Percentiles rank a stretch among this genome's conserved stretches.
Evolutionary conservation across 768 basidiomycete genomes (phyloP).

Genomic region (Mycena filopes): DNA sequence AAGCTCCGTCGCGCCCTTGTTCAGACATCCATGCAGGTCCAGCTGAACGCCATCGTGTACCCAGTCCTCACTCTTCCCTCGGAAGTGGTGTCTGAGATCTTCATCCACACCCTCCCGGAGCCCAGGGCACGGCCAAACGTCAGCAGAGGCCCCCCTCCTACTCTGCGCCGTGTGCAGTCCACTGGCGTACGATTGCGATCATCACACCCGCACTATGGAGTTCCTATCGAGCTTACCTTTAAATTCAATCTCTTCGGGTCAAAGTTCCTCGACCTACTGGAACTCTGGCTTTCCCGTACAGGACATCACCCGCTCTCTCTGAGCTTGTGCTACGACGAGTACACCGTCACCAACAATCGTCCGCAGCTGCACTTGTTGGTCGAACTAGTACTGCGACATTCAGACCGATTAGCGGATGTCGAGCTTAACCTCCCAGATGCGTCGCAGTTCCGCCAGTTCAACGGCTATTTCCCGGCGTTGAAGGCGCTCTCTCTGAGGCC

Average conservation of each 20-base stretch:
- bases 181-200: conserved; percentile 10
- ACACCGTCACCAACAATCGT: conserved; percentile 1
- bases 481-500: not conserved
- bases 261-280: conserved; percentile 9
- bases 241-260: conserved; percentile 17
- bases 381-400: conserved; percentile 4
- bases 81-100: conserved; percentile 15
- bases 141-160: conserved; percentile 10
- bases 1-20: conserved; percentile 1
- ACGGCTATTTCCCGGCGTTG: conserved; percentile 2
- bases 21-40: conserved; percentile 1
- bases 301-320: conserved; percentile 15
- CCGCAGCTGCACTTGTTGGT: not conserved
- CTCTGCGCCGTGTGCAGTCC: conserved; percentile 15
- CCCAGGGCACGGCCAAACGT: conserved; percentile 8
- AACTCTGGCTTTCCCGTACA: conserved; percentile 15
- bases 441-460: conserved; percentile 8
- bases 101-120: conserved; percentile 1
- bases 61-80: conserved; percentile 11
- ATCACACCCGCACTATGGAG: conserved; percentile 10
- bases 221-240: conserved; percentile 3
- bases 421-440: conserved; percentile 3
- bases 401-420: conserved; percentile 3
- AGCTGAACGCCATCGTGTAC: conserved; percentile 10
- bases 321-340: conserved; percentile 19